A percentile compares a stretch with the other conserved stretches of the same genome.
Evolutionary conservation across 148 eudicot genomes (phyloP).

Genomic region (Rhododendron vialii): DNA sequence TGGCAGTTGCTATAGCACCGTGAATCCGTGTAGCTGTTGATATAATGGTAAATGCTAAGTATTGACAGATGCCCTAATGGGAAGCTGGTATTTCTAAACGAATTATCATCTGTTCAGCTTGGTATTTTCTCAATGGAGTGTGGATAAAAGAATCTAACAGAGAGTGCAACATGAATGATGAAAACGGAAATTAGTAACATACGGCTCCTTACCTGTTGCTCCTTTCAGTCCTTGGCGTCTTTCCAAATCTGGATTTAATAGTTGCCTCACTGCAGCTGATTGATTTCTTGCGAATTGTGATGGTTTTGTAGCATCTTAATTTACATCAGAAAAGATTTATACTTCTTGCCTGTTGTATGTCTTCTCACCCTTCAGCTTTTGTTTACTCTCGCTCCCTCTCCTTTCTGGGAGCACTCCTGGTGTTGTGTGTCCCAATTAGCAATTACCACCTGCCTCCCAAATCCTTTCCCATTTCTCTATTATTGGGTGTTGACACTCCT

Average conservation of each 20-base stretch:
- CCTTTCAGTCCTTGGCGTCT: background rate
- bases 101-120: background rate
- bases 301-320: background rate
- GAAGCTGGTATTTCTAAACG: background rate
- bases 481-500: background rate
- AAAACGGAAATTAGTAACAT: background rate
- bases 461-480: background rate
- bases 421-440: background rate
- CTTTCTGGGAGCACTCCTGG: background rate
- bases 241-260: background rate
- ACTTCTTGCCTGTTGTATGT: background rate
- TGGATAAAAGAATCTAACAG: background rate
- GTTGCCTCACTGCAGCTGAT: background rate
- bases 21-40: background rate
- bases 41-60: background rate
- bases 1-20: background rate
- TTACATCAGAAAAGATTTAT: background rate
- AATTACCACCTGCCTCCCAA: background rate
- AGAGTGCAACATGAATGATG: background rate
- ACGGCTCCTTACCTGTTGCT: background rate
- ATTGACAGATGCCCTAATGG: background rate
- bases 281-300: background rate
- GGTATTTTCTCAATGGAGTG: background rate
- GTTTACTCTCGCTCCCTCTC: background rate
- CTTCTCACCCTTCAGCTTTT: background rate